phyloP scores from a whole-genome alignment of 768 basidiomycete species.

The Leccinum fibrillosum region DNA sequence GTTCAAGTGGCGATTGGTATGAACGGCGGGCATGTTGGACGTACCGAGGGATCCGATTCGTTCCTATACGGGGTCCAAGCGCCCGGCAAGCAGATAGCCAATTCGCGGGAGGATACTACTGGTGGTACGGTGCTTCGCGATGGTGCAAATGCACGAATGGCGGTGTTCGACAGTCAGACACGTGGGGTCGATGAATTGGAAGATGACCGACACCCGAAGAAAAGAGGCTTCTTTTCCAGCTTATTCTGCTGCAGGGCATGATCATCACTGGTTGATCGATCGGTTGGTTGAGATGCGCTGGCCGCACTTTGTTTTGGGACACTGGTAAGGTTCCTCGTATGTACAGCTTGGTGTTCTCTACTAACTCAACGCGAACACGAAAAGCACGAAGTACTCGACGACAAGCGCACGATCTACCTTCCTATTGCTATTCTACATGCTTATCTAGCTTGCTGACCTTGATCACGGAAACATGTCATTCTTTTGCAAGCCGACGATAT shows the following conservation, averaged over 20 bases:
- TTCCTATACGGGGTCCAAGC: slow-evolving; percentile 58
- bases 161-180: slow-evolving; percentile 67
- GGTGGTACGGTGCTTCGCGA: slow-evolving; percentile 36
- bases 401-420: slow-evolving; percentile 31
- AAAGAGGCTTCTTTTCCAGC: slow-evolving; percentile 59
- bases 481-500: slow-evolving; percentile 33
- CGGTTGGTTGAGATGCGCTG: slow-evolving; percentile 25
- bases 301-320: slow-evolving; percentile 27
- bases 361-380: slow-evolving; percentile 2
- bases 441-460: slow-evolving; percentile 31
- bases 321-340: slow-evolving; percentile 17
- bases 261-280: slow-evolving; percentile 26
- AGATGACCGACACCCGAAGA: slow-evolving; percentile 62
- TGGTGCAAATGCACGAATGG: slow-evolving; percentile 47
- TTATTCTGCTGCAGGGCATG: slow-evolving; percentile 70
- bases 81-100: slow-evolving; percentile 47
- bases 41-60: slow-evolving; percentile 61
- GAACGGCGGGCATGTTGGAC: slow-evolving; percentile 40
- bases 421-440: slow-evolving; percentile 32
- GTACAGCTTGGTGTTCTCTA: background rate
- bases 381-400: slow-evolving; percentile 29
- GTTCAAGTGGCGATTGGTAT: slow-evolving; percentile 34
- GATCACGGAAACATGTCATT: slow-evolving; percentile 23
- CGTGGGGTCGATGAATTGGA: slow-evolving; percentile 55
- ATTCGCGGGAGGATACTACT: slow-evolving; percentile 53